A percentile compares a stretch with the other conserved stretches of the same genome.
Conservation (phyloP, 176 grass and related monocot genomes). For the Raddia guianensis region DNA sequence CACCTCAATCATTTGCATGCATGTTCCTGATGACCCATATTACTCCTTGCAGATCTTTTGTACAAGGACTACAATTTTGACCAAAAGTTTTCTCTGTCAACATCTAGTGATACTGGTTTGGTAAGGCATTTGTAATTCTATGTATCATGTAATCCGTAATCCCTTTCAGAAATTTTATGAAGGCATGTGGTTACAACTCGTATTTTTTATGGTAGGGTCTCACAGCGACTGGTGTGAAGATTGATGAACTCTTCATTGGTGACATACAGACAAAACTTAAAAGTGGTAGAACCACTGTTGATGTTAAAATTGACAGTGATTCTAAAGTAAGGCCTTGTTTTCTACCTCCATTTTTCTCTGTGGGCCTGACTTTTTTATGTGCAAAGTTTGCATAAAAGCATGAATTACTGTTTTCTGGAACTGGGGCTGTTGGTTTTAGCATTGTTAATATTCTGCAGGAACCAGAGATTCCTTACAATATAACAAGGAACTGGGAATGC, state of each 20-base stretch:
- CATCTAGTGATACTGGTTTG: slow-evolving; percentile 56
- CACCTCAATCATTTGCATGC: background rate
- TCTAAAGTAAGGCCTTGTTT: slow-evolving; percentile 53
- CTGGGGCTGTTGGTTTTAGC: background rate
- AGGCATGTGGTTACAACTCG: slow-evolving; percentile 2
- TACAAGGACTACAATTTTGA: slow-evolving; percentile 92
- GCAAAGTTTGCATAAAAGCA: slow-evolving; percentile 1
- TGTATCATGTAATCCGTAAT: background rate
- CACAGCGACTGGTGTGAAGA: slow-evolving; percentile 69
- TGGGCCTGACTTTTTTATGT: background rate
- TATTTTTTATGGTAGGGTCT: slow-evolving; percentile 53
- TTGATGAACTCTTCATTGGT: slow-evolving; percentile 77
- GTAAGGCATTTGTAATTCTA: slow-evolving; percentile 35
- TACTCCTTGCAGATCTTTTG: slow-evolving; percentile 67
- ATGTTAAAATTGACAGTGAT: slow-evolving; percentile 79
- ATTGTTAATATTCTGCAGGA: background rate
- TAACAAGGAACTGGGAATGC: background rate
- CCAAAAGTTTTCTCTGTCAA: slow-evolving; percentile 70
- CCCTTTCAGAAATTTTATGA: background rate
- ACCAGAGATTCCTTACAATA: background rate
- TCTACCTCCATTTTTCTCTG: background rate
- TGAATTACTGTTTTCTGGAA: background rate
- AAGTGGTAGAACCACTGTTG: slow-evolving; percentile 67
- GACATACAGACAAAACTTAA: slow-evolving; percentile 71
- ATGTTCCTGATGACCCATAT: background rate